phyloP scores from a whole-genome alignment of 2,329 filamentous ascomycete genomes.

The Cercospora sp. region DNA sequence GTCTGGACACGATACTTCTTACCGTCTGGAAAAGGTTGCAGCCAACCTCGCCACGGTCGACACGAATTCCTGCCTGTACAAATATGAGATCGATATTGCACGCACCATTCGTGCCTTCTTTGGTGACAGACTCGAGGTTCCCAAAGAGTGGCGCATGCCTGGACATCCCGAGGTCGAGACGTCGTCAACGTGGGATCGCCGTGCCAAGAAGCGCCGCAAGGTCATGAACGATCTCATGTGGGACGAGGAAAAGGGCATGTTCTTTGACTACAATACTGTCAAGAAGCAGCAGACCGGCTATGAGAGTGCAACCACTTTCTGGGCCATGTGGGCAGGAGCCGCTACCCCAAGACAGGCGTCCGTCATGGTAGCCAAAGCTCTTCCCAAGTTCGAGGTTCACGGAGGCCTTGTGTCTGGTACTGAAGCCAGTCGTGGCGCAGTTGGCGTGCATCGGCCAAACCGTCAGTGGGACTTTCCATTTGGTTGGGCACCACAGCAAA shows the following conservation, averaged over 20 bases:
- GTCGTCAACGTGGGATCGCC: constrained; percentile 86
- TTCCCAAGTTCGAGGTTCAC: constrained; percentile 84
- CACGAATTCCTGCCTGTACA: constrained; percentile 91
- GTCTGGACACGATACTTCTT: constrained; percentile 94
- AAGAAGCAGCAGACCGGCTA: constrained; percentile 79
- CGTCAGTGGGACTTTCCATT: constrained; percentile 98
- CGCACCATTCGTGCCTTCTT: constrained; percentile 82
- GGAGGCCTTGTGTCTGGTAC: constrained; percentile 89
- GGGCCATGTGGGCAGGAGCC: constrained; percentile 94
- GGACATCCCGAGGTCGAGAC: constrained; percentile 68
- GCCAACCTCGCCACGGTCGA: constrained; percentile 92
- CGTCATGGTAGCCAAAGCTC: constrained; percentile 72
- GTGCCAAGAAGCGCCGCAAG: constrained; percentile 78
- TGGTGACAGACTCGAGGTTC: constrained; percentile 77
- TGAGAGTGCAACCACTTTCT: constrained; percentile 91
- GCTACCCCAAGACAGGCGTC: constrained; percentile 84
- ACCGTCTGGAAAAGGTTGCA: constrained; percentile 83
- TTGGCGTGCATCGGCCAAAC: constrained; percentile 82
- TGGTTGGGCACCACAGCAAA: constrained; percentile 98
- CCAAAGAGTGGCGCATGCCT: constrained; percentile 74
- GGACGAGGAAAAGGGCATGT: constrained; percentile 91
- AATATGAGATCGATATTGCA: constrained; percentile 93
- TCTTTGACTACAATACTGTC: constrained; percentile 92
- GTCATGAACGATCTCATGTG: constrained; percentile 92
- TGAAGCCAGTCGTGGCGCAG: constrained; percentile 77